Evolutionary conservation across 2,329 filamentous ascomycete genomes (phyloP), one percentile per base, ranked within the genome.

Genomic region (Elsinoe necatrix): DNA sequence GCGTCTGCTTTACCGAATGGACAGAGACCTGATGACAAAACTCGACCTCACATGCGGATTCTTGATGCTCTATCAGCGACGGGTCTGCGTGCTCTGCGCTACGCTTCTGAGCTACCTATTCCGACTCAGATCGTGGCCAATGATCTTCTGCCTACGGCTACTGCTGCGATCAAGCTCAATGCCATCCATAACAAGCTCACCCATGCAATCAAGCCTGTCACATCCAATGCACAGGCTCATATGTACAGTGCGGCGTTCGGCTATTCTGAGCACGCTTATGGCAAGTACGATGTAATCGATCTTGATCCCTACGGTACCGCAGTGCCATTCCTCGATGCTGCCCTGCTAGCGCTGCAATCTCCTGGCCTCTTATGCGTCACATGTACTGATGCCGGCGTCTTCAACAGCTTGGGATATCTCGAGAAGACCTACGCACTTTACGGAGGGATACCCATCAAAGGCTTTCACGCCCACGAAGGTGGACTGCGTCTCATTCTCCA

Each of bases 371-470:
- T 98, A 3, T 96, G 91, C 68, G 87, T 98, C 4, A 98, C 93
- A 1, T 98, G 93, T 72, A 98, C 93, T 0, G 93, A 98, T 70
- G 91, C 92, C 8, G 90, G 87, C 8, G 89, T 98, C 1, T 98
- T 91, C 80, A 92, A 92, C 1, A 95, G 92, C 0, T 87, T 89
- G 63, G 89, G 91, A 57, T 98, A 97, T 67, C 84, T 88, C 1
- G 93, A 98, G 70, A 98, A 98, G 75, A 83, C 89, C 2, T 98
- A 85, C 69, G 85, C 92, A 1, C 77, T 95, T n/a, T 98, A 98
- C 66, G 93, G 93, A 2, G 93, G 93, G 31, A 75, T 91, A 14
- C 89, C 93, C 0, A 74, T 92, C 59, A 95, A 95, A 72, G 91
- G 90, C 0, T 77, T 81, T 51, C 85, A 89, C 66, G 92, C 86